Evolutionary conservation across 2,329 filamentous ascomycete species (phyloP).

Genomic region (Cladosporium sp.): DNA sequence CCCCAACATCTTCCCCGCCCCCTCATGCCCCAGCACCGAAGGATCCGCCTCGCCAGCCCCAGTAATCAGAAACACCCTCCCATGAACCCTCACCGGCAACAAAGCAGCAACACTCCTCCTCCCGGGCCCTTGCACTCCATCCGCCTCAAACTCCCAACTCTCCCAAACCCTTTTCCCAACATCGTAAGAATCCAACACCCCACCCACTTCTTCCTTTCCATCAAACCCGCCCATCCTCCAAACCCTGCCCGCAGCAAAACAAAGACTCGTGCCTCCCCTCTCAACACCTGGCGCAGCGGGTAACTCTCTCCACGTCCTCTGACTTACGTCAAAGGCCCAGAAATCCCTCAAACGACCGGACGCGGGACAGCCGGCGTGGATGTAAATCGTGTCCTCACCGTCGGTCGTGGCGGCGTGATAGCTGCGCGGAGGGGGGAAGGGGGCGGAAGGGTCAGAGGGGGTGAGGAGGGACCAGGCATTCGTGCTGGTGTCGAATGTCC

Average conservation of each 20-base stretch:
- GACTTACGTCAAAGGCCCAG: constrained; percentile 71
- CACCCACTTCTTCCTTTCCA: constrained; percentile 66
- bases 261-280: constrained; percentile 65
- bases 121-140: constrained; percentile 44
- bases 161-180: constrained; percentile 38
- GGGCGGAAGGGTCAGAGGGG: constrained; percentile 46
- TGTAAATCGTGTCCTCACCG: constrained; percentile 64
- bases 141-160: constrained; percentile 34
- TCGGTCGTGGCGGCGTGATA: constrained; percentile 65
- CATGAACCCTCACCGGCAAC: constrained; percentile 37
- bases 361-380: constrained; percentile 72
- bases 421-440: constrained; percentile 62
- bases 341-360: constrained; percentile 63
- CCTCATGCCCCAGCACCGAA: constrained; percentile 49
- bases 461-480: constrained; percentile 61
- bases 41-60: constrained; percentile 54
- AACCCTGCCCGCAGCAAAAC: constrained; percentile 59
- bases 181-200: constrained; percentile 61
- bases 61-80: constrained; percentile 42
- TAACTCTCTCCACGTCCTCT: constrained; percentile 63
- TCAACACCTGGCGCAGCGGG: constrained; percentile 62
- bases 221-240: constrained; percentile 82
- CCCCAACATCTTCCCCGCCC: constrained; percentile 53
- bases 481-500: constrained; percentile 71
- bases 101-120: constrained; percentile 49